Percentiles rank a stretch among this genome's conserved stretches.
These are phyloP conservation scores for Myxozyma nipponensis DNA, from an alignment of 805 yeast species.

Conservation along the genomic window DNA sequence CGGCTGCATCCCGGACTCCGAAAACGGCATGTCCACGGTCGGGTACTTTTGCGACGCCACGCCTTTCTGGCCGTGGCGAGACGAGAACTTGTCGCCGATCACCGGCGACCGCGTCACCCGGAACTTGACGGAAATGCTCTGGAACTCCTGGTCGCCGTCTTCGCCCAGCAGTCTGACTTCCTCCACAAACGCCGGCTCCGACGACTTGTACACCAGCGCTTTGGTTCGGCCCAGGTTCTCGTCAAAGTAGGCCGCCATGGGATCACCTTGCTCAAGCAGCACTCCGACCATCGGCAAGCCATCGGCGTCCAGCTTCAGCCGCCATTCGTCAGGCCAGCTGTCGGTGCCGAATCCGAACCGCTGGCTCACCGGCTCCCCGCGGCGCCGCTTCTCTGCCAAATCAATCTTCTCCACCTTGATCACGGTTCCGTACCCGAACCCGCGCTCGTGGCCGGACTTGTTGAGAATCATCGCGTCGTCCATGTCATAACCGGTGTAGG, in stretches of 20 bases:
- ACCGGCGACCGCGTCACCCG: constrained; percentile 88
- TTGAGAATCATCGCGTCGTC: constrained; percentile 99
- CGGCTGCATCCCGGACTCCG: constrained; percentile 94
- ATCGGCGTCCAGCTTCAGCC: constrained; percentile 80
- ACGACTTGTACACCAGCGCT: constrained; percentile 86
- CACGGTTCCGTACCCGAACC: constrained; percentile 95
- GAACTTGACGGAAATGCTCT: constrained; percentile 78
- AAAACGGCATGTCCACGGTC: constrained; percentile 91
- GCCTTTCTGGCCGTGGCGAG: constrained; percentile 98
- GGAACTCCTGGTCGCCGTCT: constrained; percentile 77
- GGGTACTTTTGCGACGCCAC: constrained; percentile 99
- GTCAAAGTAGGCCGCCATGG: constrained; percentile 87
- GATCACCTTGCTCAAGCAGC: constrained; percentile 90
- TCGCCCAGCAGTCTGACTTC: constrained; percentile 91
- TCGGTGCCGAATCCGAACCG: constrained; percentile 93
- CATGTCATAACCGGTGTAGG: constrained; percentile 99
- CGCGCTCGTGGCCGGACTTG: constrained; percentile 96
- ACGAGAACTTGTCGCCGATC: constrained; percentile 96
- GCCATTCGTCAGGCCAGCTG: constrained; percentile 89
- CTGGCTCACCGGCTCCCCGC: constrained; percentile 92
- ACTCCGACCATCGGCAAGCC: constrained; percentile 90
- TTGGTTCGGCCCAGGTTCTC: constrained; percentile 87
- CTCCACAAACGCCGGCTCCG: constrained; percentile 91
- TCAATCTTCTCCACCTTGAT: constrained; percentile 93
- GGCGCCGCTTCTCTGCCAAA: constrained; percentile 65